Percentiles rank a stretch among this genome's conserved stretches.
Conservation (phyloP, 2,329 filamentous ascomycete genomes). For the Hymenotorrendiella dingleyae region DNA sequence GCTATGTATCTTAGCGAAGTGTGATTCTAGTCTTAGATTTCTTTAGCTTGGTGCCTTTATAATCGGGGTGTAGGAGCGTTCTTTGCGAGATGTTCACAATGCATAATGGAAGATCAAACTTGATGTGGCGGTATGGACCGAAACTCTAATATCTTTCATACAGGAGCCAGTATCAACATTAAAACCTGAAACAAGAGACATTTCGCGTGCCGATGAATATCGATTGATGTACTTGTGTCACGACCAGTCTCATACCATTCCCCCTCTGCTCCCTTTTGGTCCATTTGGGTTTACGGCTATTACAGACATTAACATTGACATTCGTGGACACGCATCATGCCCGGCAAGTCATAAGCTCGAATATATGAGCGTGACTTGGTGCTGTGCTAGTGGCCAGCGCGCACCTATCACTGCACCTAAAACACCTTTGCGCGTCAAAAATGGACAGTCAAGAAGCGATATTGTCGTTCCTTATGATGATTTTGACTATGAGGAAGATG, state of each 20-base stretch:
- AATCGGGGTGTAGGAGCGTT: slow-evolving; percentile 12
- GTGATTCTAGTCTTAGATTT: slow-evolving; percentile 17
- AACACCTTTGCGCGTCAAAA: slow-evolving; percentile 12
- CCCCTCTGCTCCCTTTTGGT: slow-evolving; percentile 20
- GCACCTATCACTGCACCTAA: slow-evolving; percentile 2
- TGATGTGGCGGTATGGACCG: slow-evolving; percentile 20
- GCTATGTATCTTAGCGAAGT: slow-evolving; percentile 17
- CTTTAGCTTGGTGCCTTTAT: slow-evolving; percentile 22
- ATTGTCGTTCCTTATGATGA: slow-evolving; percentile 15
- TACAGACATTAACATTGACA: slow-evolving; percentile 16
- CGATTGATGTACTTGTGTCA: slow-evolving; percentile 21
- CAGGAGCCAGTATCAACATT: slow-evolving; percentile 17
- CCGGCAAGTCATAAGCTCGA: slow-evolving; percentile 14
- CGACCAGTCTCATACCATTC: slow-evolving; percentile 12
- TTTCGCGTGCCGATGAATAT: slow-evolving; percentile 20
- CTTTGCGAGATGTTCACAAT: slow-evolving; percentile 15
- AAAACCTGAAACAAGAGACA: slow-evolving; percentile 10
- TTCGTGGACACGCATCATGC: slow-evolving; percentile 20
- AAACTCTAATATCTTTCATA: slow-evolving; percentile 23
- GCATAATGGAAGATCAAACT: slow-evolving; percentile 20
- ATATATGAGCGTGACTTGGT: slow-evolving; percentile 17
- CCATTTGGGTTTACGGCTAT: slow-evolving; percentile 19
- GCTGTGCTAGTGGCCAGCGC: slow-evolving; percentile 10
- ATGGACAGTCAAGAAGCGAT: slow-evolving; percentile 10
- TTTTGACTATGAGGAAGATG: slow-evolving; percentile 18